These are phyloP conservation scores for Aspergillus pseudonomiae DNA, from an alignment of 2,329 filamentous ascomycete species.

Conservation along the genomic window DNA sequence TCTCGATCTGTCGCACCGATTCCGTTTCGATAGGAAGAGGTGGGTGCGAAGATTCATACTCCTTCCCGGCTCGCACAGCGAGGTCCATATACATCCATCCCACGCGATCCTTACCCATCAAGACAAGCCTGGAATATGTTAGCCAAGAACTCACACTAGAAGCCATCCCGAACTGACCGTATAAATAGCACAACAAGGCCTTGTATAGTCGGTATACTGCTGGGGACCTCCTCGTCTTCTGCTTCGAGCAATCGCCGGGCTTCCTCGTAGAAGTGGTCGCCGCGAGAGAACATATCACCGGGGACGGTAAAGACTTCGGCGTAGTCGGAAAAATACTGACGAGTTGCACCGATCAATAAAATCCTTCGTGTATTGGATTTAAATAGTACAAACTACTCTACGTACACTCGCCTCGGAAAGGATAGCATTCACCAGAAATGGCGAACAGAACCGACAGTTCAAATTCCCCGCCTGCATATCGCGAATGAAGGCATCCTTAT, in stretches of 20 bases:
- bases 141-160: background rate
- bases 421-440: constrained; percentile 40
- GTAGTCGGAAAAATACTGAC: constrained; percentile 30
- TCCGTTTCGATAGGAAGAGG: constrained; percentile 14
- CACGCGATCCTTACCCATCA: constrained; percentile 35
- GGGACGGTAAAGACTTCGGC: constrained; percentile 30
- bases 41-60: constrained; percentile 22
- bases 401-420: constrained; percentile 37
- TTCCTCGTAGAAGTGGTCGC: constrained; percentile 35
- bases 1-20: constrained; percentile 13
- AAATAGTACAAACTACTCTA: constrained; percentile 6
- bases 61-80: constrained; percentile 24
- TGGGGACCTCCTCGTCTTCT: constrained; percentile 27
- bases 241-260: constrained; percentile 30
- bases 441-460: constrained; percentile 33
- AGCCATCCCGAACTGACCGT: constrained; percentile 18
- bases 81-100: constrained; percentile 32
- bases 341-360: constrained; percentile 5
- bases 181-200: constrained; percentile 29
- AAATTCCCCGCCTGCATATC: constrained; percentile 33
- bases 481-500: constrained; percentile 23
- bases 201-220: constrained; percentile 31
- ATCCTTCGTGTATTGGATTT: background rate
- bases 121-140: constrained; percentile 20
- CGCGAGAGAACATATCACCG: constrained; percentile 26